These are phyloP conservation scores for Cryptococcus amylolentus DNA, from an alignment of 1,284 basidiomycete genomes.

Conservation along the genomic window DNA sequence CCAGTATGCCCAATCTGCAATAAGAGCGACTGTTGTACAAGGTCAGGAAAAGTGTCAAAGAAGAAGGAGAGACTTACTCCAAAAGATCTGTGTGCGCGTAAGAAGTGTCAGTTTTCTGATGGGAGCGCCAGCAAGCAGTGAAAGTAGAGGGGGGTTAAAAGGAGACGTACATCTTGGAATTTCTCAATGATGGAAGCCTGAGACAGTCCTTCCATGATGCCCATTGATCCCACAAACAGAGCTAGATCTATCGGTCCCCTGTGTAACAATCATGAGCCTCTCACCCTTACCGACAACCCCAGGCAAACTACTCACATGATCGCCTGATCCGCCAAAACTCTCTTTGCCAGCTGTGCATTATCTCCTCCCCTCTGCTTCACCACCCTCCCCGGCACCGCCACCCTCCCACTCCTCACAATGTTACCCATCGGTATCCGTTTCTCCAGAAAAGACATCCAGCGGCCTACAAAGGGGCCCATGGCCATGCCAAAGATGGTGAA, in stretches of 20 bases:
- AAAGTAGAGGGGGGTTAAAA: no score
- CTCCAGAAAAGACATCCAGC: conserved; percentile 80
- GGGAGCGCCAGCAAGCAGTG: not conserved
- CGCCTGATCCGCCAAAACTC: conserved; percentile 75
- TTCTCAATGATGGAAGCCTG: conserved; percentile 64
- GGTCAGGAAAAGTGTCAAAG: no score
- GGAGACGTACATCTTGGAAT: conserved; percentile 52
- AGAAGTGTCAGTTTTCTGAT: not conserved
- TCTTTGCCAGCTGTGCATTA: conserved; percentile 58
- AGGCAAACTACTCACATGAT: conserved; percentile 60
- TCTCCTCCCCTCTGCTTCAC: conserved; percentile 9
- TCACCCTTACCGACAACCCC: not conserved
- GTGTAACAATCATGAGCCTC: not conserved
- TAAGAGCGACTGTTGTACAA: conserved; percentile 57
- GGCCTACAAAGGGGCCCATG: conserved; percentile 60
- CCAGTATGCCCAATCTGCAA: conserved; percentile 94
- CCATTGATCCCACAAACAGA: conserved; percentile 79
- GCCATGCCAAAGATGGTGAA: conserved; percentile 78
- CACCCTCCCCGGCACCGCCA: not conserved
- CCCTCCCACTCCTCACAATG: not conserved
- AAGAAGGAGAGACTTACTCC: conserved; percentile 14
- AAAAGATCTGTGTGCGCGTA: conserved; percentile 20
- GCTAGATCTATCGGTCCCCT: conserved; percentile 56
- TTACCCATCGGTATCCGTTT: conserved; percentile 61
- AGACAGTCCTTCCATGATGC: conserved; percentile 72